Base-by-base conservation (phyloP, 1,284 basidiomycete species). In the Paramarasmius palmivorus region DNA sequence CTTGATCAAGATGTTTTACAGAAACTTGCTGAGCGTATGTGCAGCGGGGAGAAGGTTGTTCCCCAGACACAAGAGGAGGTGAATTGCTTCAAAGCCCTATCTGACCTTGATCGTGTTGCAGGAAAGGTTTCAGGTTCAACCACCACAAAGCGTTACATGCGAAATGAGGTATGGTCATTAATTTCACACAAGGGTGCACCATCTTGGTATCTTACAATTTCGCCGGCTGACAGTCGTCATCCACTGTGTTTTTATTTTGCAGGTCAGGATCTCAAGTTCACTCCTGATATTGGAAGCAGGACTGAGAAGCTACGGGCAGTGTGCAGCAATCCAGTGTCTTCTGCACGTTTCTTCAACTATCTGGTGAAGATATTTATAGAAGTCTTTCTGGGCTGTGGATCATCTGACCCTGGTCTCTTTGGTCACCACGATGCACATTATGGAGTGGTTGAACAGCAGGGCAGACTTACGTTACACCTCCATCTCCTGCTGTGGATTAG, bases 371-470 rank as follows among this genome's bases (percentile, higher is more conserved):
- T 56, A 2, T 68, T 71, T 54, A 48, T 69, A 3, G 57, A 59
- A 40, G 55, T 64, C 53, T 52, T 68, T 1, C 45, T 68, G 2
- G 55, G 61, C 23, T 51, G 56, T 20, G 52, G 50, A 15, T 10
- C 7, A 3, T 15, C 39, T 10, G 34, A 54, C 19, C 15, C 20
- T 10, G 67, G 67, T 19, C 17, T 66, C 2, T 67, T 57, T 56
- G 67, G 68, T 5, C 47, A 65, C 9, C 63, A n/a, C n/a, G n/a
- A n/a, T n/a, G n/a, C n/a, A n/a, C n/a, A n/a, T n/a, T n/a, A n/a
- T n/a, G n/a, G n/a, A 6, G 70, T 68, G 2, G 69, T 72, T 5
- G 70, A 73, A 53, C 63, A 68, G 26, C 70, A 71, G 59, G 68
- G 69, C 1, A 56, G 65, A 5, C 50, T 69, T 2, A 67, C 71